phyloP scores from a whole-genome alignment of 306 rosid genomes.

The Canavalia gladiata region DNA sequence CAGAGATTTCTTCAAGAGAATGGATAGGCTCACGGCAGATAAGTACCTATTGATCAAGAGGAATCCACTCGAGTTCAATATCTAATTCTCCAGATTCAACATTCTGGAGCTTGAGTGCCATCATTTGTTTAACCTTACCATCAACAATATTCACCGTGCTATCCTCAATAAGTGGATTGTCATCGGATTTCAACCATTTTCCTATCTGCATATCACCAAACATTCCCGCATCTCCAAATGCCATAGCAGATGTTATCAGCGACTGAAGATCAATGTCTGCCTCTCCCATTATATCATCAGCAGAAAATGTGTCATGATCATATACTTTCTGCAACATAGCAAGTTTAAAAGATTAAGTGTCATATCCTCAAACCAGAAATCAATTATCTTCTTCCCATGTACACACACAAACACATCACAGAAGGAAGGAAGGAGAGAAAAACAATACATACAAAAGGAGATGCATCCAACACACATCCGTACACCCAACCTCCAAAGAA shows the following conservation, averaged over 20 bases:
- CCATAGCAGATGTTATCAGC: constrained; percentile 90
- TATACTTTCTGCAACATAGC: constrained; percentile 75
- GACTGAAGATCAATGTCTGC: constrained; percentile 98
- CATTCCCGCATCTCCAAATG: constrained; percentile 95
- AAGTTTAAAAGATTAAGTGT: constrained; percentile 29
- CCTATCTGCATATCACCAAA: constrained; percentile 96
- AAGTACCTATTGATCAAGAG: constrained; percentile 84
- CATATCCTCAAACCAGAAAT: constrained; percentile 15
- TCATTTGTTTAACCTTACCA: constrained; percentile 78
- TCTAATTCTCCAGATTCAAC: constrained; percentile 92
- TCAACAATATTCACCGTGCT: constrained; percentile 81
- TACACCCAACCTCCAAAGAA: neutral
- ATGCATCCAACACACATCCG: neutral
- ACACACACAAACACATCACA: neutral
- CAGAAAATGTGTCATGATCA: constrained; percentile 90
- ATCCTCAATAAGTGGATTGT: constrained; percentile 81
- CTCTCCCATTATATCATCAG: constrained; percentile 99
- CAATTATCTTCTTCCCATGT: neutral
- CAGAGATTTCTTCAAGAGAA: constrained; percentile 49
- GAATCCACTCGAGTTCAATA: constrained; percentile 92
- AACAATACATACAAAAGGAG: neutral
- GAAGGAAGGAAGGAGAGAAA: neutral
- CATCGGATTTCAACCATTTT: constrained; percentile 94
- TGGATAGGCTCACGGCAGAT: constrained; percentile 35
- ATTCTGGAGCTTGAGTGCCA: constrained; percentile 85